Base-by-base conservation (phyloP, 192 early-diverging fungal species). In the Geranomyces variabilis region DNA sequence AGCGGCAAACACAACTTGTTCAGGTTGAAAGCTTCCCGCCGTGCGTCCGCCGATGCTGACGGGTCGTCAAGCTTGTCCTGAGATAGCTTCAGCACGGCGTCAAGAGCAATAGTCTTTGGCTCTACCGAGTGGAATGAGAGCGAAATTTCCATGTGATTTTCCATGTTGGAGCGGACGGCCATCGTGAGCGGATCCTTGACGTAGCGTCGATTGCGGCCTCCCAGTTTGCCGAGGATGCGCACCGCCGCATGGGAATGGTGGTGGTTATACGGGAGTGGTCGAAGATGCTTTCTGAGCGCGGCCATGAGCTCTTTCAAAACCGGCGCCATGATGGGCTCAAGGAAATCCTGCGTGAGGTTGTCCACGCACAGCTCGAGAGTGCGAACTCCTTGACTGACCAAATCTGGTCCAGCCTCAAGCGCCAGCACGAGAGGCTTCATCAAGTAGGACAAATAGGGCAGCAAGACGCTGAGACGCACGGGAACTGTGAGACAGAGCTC, bases 331-430 rank as follows among this genome's bases (percentile, higher is more conserved):
- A 99, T 96, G 0, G 95, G 96, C 66, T 99, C 96, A 36, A 99
- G 70, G 69, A 98, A 99, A 58, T 97, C 96, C 43, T 93, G 94
- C 0, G 93, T 98, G 43, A 99, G 80, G 73, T 99, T 99, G 75
- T 99, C 98, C 41, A 99, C 94, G 77, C 96, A 98, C 17, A 98
- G 84, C 83, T 99, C 98, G 28, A 99, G 84, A 5, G 95, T 99
- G 34, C 96, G 86, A 49, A 99, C 79, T 5, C 95, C 94, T 77
- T 98, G 96, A 41, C 89, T 93, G n/a, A 98, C 96, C 4, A 99
- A 84, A 44, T 99, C 96, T 3, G 93, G 88, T 15, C 94, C 91
- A 0, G 93, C 91, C 66, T 94, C 90, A 15, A 99, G 83, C 1
- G 98, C 96, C 61, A 96, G 82, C 0, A 98, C 94, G 10, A 99